Evolutionary conservation across 2,329 filamentous ascomycete species (phyloP), one percentile per base, ranked within the genome.

Genomic region (Tothia fuscella): DNA sequence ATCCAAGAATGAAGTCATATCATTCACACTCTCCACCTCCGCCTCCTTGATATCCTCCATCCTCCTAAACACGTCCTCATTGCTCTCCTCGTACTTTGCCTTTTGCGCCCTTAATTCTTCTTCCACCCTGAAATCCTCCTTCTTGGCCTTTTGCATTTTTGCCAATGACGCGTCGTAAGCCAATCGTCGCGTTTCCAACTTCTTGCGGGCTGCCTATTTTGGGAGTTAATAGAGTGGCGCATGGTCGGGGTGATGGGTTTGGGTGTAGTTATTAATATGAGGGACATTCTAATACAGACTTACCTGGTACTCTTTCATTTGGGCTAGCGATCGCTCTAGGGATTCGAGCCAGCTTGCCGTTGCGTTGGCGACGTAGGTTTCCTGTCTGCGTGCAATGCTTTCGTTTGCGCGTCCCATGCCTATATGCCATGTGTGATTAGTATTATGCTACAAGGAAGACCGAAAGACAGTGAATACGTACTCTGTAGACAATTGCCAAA

Each of bases 231-330:
- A n/a, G n/a, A n/a, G n/a, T n/a, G n/a, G n/a, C n/a, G n/a, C n/a
- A n/a, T n/a, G n/a, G n/a, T n/a, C n/a, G n/a, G n/a, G n/a, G n/a
- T n/a, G n/a, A n/a, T n/a, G n/a, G n/a, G n/a, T n/a, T n/a, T n/a
- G n/a, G n/a, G n/a, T n/a, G 54, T 28, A 33, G 21, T 19, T 7
- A 16, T 16, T 22, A 28, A 21, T n/a, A 16, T 35, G 21, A 19
- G 19, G 21, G 21, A 33, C 19, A 22, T 14, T 22, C 22, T 31
- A 45, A 53, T 46, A 54, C 46, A 30, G 29, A 30, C 13, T 42
- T 70, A 89, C 83, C 72, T 95, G 87, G 54, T 94, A 96, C 56
- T 96, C 91, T 60, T 93, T 95, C 85, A 96, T 89, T 72, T 94
- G 91, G 26, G 85, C 80, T 40, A 94, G 63, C 20, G 82, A 93